A percentile compares a stretch with the other conserved stretches of the same genome.
These are phyloP conservation scores for Sinapis alba DNA, from an alignment of 441 rosid genomes.

Conservation along the genomic window DNA sequence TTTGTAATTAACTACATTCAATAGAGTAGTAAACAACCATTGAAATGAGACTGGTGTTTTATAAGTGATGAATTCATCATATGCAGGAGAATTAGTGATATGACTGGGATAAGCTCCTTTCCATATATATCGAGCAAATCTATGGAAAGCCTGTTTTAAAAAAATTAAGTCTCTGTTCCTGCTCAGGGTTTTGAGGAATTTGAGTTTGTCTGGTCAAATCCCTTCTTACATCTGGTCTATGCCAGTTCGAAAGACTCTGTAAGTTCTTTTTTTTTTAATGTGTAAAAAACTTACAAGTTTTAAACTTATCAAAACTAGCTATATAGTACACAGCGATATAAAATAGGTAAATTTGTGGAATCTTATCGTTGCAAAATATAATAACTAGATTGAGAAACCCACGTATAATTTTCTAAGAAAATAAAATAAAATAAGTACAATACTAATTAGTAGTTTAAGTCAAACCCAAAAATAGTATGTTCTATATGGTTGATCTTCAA, in stretches of 20 bases:
- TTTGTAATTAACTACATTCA: background rate
- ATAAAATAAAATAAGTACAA: too few relatives aligned
- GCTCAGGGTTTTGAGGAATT: constrained; percentile 34
- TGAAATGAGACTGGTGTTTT: background rate
- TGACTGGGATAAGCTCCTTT: constrained; percentile 18
- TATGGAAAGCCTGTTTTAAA: background rate
- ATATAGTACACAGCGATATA: too few relatives aligned
- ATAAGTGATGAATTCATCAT: background rate
- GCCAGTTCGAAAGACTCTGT: background rate
- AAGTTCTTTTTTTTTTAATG: background rate
- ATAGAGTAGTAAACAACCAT: background rate
- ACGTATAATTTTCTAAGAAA: too few relatives aligned
- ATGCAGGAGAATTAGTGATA: constrained; percentile 16
- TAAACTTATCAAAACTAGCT: too few relatives aligned
- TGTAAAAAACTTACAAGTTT: background rate
- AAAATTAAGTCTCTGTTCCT: background rate
- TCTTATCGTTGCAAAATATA: too few relatives aligned
- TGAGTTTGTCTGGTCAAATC: constrained; percentile 21
- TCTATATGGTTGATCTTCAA: background rate
- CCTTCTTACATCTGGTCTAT: constrained; percentile 27
- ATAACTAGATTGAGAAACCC: background rate
- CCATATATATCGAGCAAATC: constrained; percentile 18
- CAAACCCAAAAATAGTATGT: background rate
- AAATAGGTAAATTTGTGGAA: too few relatives aligned
- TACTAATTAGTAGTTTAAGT: background rate